Base-by-base conservation (phyloP, 163 green algal species). In the Prototheca cutis region DNA sequence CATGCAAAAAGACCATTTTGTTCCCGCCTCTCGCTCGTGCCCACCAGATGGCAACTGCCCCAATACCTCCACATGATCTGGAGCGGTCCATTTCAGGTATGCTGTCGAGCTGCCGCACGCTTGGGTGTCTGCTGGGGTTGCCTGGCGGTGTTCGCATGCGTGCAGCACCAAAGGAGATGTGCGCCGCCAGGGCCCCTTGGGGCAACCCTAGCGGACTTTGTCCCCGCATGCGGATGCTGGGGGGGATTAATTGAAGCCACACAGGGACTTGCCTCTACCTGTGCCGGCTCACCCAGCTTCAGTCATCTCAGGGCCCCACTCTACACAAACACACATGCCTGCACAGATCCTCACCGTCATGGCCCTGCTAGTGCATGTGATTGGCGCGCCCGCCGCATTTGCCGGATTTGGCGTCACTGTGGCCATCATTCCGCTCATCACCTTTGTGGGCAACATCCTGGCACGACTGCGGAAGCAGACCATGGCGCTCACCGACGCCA, bases 1-100 rank as follows among this genome's bases (percentile, higher is more conserved):
- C 36, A 45, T 45, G 10, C 36, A 13, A 45, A 13, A 45, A 45
- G 13, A 45, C 10, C 36, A 45, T 45, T 45, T 31, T 27, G 29
- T 4, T 19, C 28, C 17, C 10, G 30, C 28, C 2, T 30, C 24
- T 48, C 18, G 19, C 33, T 40, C 39, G 4, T 19, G 5, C 39
- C 70, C 5, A 71, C 79, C 60, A 91, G 93, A 27, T 95, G 84
- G 82, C 68, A 65, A 32, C 63, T 92, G 56, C 77, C 86, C 3
- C 74, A 83, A 23, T 94, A 91, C 68, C 32, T 93, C 18, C 85
- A 95, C 76, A 84, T 94, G 61, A 54, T 95, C 15, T 95, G 88
- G 88, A 85, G 76, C 51, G 86, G 76, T 0, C 86, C 86, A 6
- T 79, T 94, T 32, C 85, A 95, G 82, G 77, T 81, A 4, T n/a